Conservation (phyloP, 768 basidiomycete species). For the Trametes cinnabarina region DNA sequence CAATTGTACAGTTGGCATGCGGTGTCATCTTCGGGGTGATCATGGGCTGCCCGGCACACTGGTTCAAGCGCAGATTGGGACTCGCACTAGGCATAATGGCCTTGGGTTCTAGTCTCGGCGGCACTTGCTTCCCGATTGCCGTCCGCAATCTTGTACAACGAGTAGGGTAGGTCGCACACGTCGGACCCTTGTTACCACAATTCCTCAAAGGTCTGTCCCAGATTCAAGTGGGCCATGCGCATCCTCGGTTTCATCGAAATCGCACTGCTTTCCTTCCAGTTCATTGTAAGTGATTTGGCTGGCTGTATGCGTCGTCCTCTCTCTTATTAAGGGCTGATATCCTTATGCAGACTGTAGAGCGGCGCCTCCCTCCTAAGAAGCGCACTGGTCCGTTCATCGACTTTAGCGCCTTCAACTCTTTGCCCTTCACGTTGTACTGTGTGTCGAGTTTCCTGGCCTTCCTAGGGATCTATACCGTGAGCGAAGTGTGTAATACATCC, state of each 20-base stretch:
- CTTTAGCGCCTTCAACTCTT: conserved; percentile 51
- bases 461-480: conserved; percentile 64
- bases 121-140: conserved; percentile 63
- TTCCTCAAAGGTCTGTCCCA: too few relatives aligned
- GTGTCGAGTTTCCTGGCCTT: conserved; percentile 54
- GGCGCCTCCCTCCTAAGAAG: conserved; percentile 54
- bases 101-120: conserved; percentile 66
- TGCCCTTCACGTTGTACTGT: conserved; percentile 57
- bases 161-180: conserved; percentile 49
- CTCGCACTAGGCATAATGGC: conserved; percentile 62
- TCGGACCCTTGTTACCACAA: too few relatives aligned
- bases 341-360: conserved; percentile 28
- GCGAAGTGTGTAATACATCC: too few relatives aligned
- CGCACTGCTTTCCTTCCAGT: conserved; percentile 34
- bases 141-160: conserved; percentile 51
- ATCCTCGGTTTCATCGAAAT: conserved; percentile 65
- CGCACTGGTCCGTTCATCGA: conserved; percentile 59
- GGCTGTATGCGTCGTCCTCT: not conserved
- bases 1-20: conserved; percentile 24
- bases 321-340: conserved; percentile 20
- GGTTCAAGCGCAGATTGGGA: conserved; percentile 62
- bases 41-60: conserved; percentile 61
- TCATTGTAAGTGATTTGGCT: conserved; percentile 19
- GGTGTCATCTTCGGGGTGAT: conserved; percentile 66
- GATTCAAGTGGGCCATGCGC: conserved; percentile 73